Evolutionary conservation across 352 stramenopile species (phyloP).

Genomic region (Globisporangium viniferum): DNA sequence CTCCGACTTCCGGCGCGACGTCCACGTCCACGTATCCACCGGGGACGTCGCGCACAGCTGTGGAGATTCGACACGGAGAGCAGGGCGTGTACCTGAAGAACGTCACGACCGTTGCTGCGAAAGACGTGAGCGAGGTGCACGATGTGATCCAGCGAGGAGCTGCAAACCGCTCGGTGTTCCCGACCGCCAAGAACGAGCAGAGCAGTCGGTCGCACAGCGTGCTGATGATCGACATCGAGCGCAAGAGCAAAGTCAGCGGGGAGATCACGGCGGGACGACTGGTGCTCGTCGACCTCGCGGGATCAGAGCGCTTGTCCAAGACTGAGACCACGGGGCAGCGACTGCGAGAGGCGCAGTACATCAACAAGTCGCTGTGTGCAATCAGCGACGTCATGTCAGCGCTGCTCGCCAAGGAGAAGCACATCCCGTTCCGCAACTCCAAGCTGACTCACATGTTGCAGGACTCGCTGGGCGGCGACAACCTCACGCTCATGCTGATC

Average conservation of each 20-base stretch:
- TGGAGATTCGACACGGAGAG: constrained; percentile 76
- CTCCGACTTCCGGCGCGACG: neutral
- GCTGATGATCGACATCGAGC: constrained; percentile 51
- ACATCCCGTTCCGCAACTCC: constrained; percentile 81
- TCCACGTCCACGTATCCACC: constrained; percentile 9
- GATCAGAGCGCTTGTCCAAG: constrained; percentile 66
- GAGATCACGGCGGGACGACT: constrained; percentile 42
- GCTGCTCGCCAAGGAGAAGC: constrained; percentile 71
- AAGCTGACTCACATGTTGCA: constrained; percentile 86
- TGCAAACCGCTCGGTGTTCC: constrained; percentile 27
- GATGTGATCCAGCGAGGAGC: constrained; percentile 35
- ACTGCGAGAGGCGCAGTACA: constrained; percentile 69
- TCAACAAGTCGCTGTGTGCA: constrained; percentile 79
- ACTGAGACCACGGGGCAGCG: constrained; percentile 33
- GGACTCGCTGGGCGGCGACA: constrained; percentile 54
- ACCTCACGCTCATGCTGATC: constrained; percentile 54
- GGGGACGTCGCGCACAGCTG: constrained; percentile 9
- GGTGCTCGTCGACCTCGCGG: constrained; percentile 74
- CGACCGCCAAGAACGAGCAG: constrained; percentile 31
- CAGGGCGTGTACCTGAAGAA: constrained; percentile 71
- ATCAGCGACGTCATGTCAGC: constrained; percentile 70
- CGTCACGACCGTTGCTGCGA: constrained; percentile 36
- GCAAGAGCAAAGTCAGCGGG: constrained; percentile 41
- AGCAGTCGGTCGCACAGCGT: constrained; percentile 61
- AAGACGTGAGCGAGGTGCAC: constrained; percentile 34